Conservation (phyloP, 2,329 filamentous ascomycete genomes). For the Alternaria ventricosa region DNA sequence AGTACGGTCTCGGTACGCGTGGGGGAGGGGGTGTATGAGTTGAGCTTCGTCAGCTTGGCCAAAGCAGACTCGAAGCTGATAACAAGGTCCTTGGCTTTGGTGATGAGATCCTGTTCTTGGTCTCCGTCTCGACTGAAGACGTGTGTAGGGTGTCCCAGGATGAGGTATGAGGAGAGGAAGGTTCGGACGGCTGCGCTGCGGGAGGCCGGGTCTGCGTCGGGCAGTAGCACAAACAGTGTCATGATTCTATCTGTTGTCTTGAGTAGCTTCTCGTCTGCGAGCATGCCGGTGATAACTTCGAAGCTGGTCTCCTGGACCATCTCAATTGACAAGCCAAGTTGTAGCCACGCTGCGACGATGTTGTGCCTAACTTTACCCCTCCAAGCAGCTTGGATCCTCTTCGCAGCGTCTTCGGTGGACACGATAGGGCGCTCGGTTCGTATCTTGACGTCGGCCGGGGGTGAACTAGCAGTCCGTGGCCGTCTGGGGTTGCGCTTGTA, state of each 20-base stretch:
- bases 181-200: constrained; percentile 73
- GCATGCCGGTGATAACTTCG: constrained; percentile 72
- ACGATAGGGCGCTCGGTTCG: constrained; percentile 47
- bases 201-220: constrained; percentile 64
- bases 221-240: constrained; percentile 69
- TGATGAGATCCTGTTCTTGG: constrained; percentile 73
- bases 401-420: constrained; percentile 67
- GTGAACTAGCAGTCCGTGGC: constrained; percentile 63
- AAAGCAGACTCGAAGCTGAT: constrained; percentile 79
- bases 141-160: constrained; percentile 78
- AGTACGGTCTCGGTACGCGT: constrained; percentile 68
- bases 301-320: constrained; percentile 73
- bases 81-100: constrained; percentile 77
- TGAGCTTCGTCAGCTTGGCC: constrained; percentile 68
- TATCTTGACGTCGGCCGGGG: constrained; percentile 52
- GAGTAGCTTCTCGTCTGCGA: constrained; percentile 72
- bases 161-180: constrained; percentile 80
- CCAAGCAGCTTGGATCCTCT: constrained; percentile 75
- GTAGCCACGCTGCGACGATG: constrained; percentile 69
- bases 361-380: constrained; percentile 64
- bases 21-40: constrained; percentile 70
- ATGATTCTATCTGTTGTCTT: constrained; percentile 70
- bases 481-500: constrained; percentile 62
- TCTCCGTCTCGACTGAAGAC: constrained; percentile 77
- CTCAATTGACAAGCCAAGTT: constrained; percentile 73